Conservation (phyloP, 1,284 basidiomycete genomes). For the Ganoderma meredithae region DNA sequence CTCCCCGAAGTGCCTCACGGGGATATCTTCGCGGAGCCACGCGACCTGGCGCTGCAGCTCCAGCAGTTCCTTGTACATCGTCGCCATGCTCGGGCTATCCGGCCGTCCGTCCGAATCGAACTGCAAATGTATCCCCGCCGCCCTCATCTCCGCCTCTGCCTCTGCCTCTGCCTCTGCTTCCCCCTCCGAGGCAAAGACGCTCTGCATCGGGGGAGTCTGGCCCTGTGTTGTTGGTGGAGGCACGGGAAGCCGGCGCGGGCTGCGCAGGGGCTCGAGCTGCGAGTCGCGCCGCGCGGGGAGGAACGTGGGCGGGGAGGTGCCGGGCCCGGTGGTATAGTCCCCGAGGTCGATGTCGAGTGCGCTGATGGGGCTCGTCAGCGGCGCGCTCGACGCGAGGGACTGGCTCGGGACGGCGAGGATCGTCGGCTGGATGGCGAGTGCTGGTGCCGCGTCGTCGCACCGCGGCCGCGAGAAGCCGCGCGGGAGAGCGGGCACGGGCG, state of each 20-base stretch:
- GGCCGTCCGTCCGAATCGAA: constrained; percentile 10
- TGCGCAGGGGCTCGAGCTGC: constrained; percentile 3
- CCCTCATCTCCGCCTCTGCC: too few relatives aligned
- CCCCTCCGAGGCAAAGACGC: not conserved
- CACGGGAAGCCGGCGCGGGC: constrained; percentile 5
- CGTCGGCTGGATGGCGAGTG: not conserved
- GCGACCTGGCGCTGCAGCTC: constrained; percentile 10
- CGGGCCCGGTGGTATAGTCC: not conserved
- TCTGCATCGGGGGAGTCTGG: not conserved
- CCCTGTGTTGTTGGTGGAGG: not conserved
- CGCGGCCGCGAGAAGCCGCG: not conserved
- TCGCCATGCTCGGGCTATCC: constrained; percentile 11
- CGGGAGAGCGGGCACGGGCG: not conserved
- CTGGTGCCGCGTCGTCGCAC: not conserved
- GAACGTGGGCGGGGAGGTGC: not conserved
- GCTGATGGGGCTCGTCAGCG: not conserved
- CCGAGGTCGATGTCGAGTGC: not conserved
- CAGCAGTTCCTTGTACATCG: constrained; percentile 4
- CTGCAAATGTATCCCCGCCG: not conserved
- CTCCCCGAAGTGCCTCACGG: not conserved
- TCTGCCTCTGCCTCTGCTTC: not conserved
- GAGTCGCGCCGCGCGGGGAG: constrained; percentile 10
- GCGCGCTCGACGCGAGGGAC: not conserved
- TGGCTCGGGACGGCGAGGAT: not conserved
- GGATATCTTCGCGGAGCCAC: constrained; percentile 1